phyloP scores from a whole-genome alignment of 2,329 filamentous ascomycete species.

The Xylaria sp. region DNA sequence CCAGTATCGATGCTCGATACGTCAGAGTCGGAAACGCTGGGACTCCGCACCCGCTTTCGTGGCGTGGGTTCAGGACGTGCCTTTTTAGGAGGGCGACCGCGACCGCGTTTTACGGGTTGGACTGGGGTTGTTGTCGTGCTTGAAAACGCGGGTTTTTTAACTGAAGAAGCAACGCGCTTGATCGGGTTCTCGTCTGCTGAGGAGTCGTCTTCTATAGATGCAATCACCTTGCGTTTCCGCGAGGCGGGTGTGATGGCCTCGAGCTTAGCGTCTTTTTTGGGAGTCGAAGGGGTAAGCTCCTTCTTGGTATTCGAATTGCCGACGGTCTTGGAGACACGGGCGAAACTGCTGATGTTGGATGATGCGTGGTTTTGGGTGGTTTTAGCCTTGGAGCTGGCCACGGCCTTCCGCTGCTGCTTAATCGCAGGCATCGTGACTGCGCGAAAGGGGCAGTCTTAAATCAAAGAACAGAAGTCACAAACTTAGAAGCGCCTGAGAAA shows the following conservation, averaged over 20 bases:
- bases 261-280: conserved; percentile 57
- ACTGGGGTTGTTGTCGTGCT: conserved; percentile 16
- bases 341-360: conserved; percentile 56
- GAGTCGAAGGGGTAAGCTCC: conserved; percentile 40
- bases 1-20: conserved; percentile 48
- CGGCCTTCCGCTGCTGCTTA: conserved; percentile 45
- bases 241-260: conserved; percentile 50
- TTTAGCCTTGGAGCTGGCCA: conserved; percentile 40
- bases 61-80: conserved; percentile 40
- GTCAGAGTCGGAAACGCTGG: conserved; percentile 49
- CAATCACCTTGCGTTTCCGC: conserved; percentile 50
- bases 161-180: conserved; percentile 34
- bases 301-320: conserved; percentile 51
- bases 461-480: neutral
- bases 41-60: conserved; percentile 47
- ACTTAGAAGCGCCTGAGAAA: neutral
- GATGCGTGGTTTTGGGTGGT: conserved; percentile 45
- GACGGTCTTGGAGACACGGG: conserved; percentile 58
- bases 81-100: conserved; percentile 47
- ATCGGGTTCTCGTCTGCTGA: conserved; percentile 45
- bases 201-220: conserved; percentile 46
- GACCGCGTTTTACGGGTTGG: conserved; percentile 43
- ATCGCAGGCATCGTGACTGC: conserved; percentile 44
- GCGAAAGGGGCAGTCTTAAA: neutral
- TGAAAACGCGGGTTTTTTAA: conserved; percentile 3